A percentile compares a stretch with the other conserved stretches of the same genome.
phyloP scores from a whole-genome alignment of 768 basidiomycete genomes.

The Hemileccinum rubropunctum region DNA sequence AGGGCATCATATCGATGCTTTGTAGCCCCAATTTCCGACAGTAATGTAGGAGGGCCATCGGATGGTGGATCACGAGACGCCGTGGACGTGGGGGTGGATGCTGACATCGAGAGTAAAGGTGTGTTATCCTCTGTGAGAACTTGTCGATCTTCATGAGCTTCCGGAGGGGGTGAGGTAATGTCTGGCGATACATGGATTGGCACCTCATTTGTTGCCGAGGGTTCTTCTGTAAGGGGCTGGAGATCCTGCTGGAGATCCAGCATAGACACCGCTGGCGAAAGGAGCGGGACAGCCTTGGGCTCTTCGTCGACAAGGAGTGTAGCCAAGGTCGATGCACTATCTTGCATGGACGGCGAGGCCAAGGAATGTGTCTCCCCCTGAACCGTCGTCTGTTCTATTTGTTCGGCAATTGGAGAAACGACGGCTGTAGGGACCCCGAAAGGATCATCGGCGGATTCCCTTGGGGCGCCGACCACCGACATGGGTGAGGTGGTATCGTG shows the following conservation, averaged over 20 bases:
- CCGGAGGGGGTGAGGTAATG: background rate
- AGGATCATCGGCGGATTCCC: slow-evolving; percentile 12
- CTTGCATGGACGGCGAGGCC: slow-evolving; percentile 3
- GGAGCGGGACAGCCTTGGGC: background rate
- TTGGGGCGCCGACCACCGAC: background rate
- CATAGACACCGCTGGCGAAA: slow-evolving; percentile 20
- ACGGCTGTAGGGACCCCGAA: background rate
- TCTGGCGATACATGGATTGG: background rate
- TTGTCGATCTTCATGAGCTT: background rate
- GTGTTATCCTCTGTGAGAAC: background rate
- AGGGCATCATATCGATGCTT: slow-evolving; percentile 58
- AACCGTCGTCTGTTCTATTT: background rate
- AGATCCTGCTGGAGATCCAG: slow-evolving; percentile 13
- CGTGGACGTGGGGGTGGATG: too few relatives aligned
- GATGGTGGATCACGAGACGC: background rate
- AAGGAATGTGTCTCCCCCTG: background rate
- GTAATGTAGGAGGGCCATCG: slow-evolving; percentile 32
- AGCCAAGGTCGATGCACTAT: background rate
- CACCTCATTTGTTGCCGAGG: background rate
- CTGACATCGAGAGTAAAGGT: background rate
- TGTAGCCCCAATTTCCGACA: slow-evolving; percentile 43
- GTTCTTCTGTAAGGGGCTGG: background rate
- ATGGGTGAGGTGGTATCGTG: slow-evolving; percentile 1
- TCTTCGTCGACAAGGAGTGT: slow-evolving; percentile 15
- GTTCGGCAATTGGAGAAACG: background rate